These are phyloP conservation scores for Castanea mollissima DNA, from an alignment of 306 rosid species.

Conservation along the genomic window DNA sequence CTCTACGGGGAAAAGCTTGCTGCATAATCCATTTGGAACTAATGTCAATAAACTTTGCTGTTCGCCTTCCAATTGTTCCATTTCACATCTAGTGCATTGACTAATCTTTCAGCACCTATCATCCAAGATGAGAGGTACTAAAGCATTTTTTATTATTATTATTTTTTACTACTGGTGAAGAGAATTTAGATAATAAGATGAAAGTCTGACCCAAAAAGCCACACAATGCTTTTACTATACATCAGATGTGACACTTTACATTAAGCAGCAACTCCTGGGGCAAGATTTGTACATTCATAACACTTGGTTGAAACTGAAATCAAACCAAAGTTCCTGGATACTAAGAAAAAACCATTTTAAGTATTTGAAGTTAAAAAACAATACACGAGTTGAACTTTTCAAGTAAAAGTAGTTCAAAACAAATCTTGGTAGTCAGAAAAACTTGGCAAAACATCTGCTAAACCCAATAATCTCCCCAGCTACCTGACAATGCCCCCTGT, in stretches of 20 bases:
- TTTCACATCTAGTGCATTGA: background rate
- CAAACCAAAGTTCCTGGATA: conserved; percentile 1
- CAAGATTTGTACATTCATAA: background rate
- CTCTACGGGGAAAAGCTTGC: background rate
- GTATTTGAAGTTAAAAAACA: background rate
- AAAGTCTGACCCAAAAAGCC: background rate
- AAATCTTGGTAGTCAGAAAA: background rate
- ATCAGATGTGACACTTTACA: background rate
- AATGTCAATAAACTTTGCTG: background rate
- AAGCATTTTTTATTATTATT: background rate
- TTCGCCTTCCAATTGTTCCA: background rate
- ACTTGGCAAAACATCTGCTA: background rate
- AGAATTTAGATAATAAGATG: background rate
- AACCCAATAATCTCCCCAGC: conserved; percentile 2
- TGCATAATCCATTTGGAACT: background rate
- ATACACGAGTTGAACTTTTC: background rate
- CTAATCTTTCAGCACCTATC: background rate
- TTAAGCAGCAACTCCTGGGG: conserved; percentile 1
- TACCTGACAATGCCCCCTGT: background rate
- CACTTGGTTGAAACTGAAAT: conserved; percentile 8
- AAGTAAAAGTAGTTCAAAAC: background rate
- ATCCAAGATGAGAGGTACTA: background rate
- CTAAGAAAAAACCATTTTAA: conserved; percentile 13
- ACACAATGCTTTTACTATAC: background rate
- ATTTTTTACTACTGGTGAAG: background rate